Base-by-base conservation (phyloP, 257 asterid species). In the Nemophila menziesii region DNA sequence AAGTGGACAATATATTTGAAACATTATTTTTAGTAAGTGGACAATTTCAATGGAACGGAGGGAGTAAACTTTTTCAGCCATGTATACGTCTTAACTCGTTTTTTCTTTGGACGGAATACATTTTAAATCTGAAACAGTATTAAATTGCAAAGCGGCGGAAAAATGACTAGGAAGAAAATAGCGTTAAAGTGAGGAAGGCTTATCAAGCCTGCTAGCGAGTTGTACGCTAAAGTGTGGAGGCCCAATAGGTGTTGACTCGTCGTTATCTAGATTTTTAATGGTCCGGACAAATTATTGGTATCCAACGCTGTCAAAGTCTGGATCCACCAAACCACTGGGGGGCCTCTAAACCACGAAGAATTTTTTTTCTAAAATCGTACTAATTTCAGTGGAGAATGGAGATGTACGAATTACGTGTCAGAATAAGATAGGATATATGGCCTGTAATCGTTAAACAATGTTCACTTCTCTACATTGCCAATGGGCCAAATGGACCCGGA, bases 281-380 rank as follows among this genome's bases (percentile, higher is more conserved):
- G 57, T 8, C 55, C 33, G 27, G 52, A 41, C 43, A 39, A 13
- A 15, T 24, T 39, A n/a, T 33, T 43, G 55, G 71, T 54, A 64
- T 64, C 64, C 69, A 43, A 63, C 48, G 65, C 33, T 39, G 55
- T 55, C 53, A 53, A n/a, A n/a, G 39, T 46, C 66, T 26, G 24
- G 54, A 33, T 54, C 44, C 39, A 38, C 33, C 46, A 48, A 33
- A 26, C 22, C 12, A 29, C 10, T 3, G 34, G 33, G 47, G 52
- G 41, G 20, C 57, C 63, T 33, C 40, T 4, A 23, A 45, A n/a
- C 27, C 38, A 33, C 11, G 16, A 11, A 6, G 13, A 36, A 20
- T 21, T 15, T 33, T 5, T 17, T 8, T 15, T 5, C 36, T 29
- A 7, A 10, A 26, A 26, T 26, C 12, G 36, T 29, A 29, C 1